Base-by-base conservation (phyloP, 2,329 filamentous ascomycete genomes). In the Rhytidhysteron rufulum region DNA sequence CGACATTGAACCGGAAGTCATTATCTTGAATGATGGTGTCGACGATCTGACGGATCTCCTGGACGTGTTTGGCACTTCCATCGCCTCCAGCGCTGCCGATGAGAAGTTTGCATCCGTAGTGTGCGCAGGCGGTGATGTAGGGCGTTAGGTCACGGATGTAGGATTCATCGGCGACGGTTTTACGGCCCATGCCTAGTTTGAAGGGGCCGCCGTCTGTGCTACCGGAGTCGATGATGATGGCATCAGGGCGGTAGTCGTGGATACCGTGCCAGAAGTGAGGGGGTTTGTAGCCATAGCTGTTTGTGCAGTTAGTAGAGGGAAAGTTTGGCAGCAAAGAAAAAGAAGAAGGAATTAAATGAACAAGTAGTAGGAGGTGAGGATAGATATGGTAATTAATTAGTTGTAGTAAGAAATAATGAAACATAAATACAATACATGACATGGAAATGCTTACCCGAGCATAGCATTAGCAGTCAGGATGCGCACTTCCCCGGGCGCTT, bases 51-150 rank as follows among this genome's bases (percentile, higher is more conserved):
- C 63, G 18, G 39, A 74, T 66, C 9, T 63, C 55, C 16, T 56
- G 38, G 0, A 75, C 70, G 43, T 75, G 71, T 1, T 62, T 60
- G 29, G 73, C 63, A 3, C 61, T 67, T 0, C 74, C 74, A 47
- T 73, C 71, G 0, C 74, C 74, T 1, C 73, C 74, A 0, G 63
- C 70, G 1, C 71, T 74, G 4, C 62, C 55, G 34, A 74, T 67
- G 3, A 75, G 53, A 0, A 75, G 41, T 0, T 67, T 66, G 0
- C 71, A 59, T 3, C 51, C 56, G 33, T 62, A 65, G 0, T 51
- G 43, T 0, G 13, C 38, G 24, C 60, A 60, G 1, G 67, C 55
- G 30, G 49, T 45, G 1, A 74, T 45, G 1, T 74, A 39, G 25
- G 66, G 68, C 29, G 38, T 48, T 2, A 76, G 53, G 42, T 77